These are phyloP conservation scores for Tieghemiomyces parasiticus DNA, from an alignment of 192 early-diverging fungal genomes.

Conservation along the genomic window DNA sequence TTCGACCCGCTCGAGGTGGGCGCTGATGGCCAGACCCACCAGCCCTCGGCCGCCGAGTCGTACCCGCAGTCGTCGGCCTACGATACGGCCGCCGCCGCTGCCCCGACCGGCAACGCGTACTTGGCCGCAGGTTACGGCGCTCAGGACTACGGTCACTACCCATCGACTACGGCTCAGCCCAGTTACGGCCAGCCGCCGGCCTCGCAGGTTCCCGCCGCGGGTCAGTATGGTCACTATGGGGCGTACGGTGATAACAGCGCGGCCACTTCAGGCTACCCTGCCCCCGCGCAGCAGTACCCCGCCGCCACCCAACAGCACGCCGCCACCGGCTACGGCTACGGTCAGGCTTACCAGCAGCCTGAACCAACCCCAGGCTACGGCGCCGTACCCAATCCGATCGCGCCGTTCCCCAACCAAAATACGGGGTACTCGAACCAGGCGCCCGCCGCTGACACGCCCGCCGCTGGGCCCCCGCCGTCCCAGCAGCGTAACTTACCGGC, in stretches of 20 bases:
- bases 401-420: neutral
- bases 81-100: neutral
- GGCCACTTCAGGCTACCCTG: too few species aligned
- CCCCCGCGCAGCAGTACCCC: too few species aligned
- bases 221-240: too few species aligned
- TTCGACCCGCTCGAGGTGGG: conserved; percentile 41
- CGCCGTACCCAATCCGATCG: neutral
- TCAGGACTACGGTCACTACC: too few species aligned
- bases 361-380: neutral
- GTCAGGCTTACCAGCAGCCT: neutral
- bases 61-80: too few species aligned
- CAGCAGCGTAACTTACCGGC: conserved; percentile 6
- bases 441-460: neutral
- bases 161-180: neutral
- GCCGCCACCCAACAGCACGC: neutral
- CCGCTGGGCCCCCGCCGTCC: conserved; percentile 1
- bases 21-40: conserved; percentile 24
- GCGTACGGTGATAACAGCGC: too few species aligned
- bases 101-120: too few species aligned
- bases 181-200: neutral
- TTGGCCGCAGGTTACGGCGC: too few species aligned
- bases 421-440: neutral
- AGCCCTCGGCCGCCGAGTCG: conserved; percentile 14
- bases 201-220: too few species aligned
- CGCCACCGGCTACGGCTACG: neutral